Conservation (phyloP, 1,284 basidiomycete genomes). For the Ganoderma boninense region DNA sequence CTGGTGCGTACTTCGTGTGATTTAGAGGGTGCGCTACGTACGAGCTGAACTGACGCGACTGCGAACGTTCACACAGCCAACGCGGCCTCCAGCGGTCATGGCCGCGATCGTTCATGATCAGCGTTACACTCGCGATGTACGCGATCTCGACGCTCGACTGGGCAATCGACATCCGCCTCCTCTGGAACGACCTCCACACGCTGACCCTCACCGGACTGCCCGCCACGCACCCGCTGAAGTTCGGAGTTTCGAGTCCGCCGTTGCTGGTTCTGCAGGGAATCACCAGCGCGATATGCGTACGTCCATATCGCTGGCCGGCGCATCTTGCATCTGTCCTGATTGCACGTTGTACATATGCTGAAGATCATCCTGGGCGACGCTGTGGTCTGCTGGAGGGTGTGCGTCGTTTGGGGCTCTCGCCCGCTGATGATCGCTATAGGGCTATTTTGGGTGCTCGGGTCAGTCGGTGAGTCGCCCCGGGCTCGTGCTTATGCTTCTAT, state of each 20-base stretch:
- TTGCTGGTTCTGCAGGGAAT: slow-evolving; percentile 17
- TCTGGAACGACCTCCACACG: slow-evolving; percentile 16
- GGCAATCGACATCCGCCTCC: slow-evolving; percentile 22
- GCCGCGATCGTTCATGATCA: slow-evolving; percentile 14
- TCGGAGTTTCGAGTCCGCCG: slow-evolving; percentile 12
- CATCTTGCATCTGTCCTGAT: background rate
- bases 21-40: background rate
- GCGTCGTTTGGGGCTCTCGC: slow-evolving; percentile 18
- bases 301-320: background rate
- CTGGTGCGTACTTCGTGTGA: slow-evolving; percentile 1
- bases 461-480: slow-evolving; percentile 10
- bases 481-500: background rate
- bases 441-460: slow-evolving; percentile 23
- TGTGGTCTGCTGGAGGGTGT: slow-evolving; percentile 21
- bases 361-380: slow-evolving; percentile 24
- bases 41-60: background rate
- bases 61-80: slow-evolving; percentile 5
- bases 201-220: slow-evolving; percentile 11
- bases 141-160: slow-evolving; percentile 22
- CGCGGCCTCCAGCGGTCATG: slow-evolving; percentile 17
- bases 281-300: slow-evolving; percentile 21
- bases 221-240: background rate
- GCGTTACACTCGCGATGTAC: slow-evolving; percentile 19
- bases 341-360: background rate
- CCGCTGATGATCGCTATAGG: background rate